These are phyloP conservation scores for Suaeda aralocaspica DNA, from an alignment of 148 eudicot genomes.

Conservation along the genomic window DNA sequence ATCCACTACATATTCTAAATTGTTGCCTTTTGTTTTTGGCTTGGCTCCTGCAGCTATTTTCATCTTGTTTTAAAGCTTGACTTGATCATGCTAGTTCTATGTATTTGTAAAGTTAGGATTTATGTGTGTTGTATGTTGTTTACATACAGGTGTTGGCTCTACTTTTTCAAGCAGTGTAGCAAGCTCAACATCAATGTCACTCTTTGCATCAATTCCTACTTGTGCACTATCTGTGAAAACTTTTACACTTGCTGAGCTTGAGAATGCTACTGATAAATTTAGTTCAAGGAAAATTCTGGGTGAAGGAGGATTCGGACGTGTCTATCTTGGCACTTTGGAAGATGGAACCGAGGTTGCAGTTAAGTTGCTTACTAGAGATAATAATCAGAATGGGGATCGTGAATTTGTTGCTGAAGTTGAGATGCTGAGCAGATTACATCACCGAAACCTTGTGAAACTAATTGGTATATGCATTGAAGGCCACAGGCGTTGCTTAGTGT, in stretches of 20 bases:
- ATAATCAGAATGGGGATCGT: conserved; percentile 74
- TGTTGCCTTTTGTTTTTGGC: background rate
- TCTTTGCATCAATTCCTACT: conserved; percentile 67
- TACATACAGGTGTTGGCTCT: conserved; percentile 61
- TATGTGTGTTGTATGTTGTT: background rate
- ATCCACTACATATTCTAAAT: background rate
- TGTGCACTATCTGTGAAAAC: conserved; percentile 78
- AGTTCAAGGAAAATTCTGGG: conserved; percentile 75
- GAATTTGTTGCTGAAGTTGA: conserved; percentile 95
- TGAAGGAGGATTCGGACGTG: conserved; percentile 99
- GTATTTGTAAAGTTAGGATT: background rate
- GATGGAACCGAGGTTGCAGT: conserved; percentile 85
- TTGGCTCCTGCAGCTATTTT: background rate
- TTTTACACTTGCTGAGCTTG: conserved; percentile 67
- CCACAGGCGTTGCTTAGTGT: conserved; percentile 78
- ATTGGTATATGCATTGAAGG: conserved; percentile 94
- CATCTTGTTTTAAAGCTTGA: background rate
- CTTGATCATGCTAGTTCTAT: background rate
- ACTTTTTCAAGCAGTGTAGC: conserved; percentile 62
- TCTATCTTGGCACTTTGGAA: conserved; percentile 78
- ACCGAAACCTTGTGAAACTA: conserved; percentile 91
- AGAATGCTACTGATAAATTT: conserved; percentile 84
- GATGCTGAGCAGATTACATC: conserved; percentile 97
- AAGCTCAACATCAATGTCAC: conserved; percentile 74
- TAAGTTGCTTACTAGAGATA: conserved; percentile 81